Percentiles rank a stretch among this genome's conserved stretches.
These are phyloP conservation scores for Iris macrosiphon DNA, from an alignment of 106 monocot genomes.

Conservation along the genomic window DNA sequence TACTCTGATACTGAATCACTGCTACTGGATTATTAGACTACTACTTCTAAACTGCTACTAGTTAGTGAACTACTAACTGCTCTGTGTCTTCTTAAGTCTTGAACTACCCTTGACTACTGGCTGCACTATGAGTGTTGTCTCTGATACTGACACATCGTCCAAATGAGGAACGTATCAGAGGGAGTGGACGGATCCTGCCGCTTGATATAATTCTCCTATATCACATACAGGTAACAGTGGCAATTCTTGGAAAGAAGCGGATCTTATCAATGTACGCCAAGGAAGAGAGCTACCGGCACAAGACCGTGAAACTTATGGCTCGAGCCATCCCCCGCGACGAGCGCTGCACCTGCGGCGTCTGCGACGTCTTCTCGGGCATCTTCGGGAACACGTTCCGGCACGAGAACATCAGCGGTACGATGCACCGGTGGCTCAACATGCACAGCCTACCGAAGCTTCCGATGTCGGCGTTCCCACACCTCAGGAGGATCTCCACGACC, in stretches of 20 bases:
- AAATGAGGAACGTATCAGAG: too few species aligned
- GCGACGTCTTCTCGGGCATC: constrained; percentile 25
- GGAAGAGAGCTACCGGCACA: constrained; percentile 15
- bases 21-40: too few species aligned
- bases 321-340: constrained; percentile 15
- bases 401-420: constrained; percentile 11
- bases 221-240: constrained; percentile 21
- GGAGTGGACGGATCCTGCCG: too few species aligned
- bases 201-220: too few species aligned
- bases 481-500: constrained; percentile 19
- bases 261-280: constrained; percentile 13
- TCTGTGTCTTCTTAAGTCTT: too few species aligned
- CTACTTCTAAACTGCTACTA: too few species aligned
- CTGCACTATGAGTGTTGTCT: too few species aligned
- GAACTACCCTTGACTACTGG: too few species aligned
- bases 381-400: constrained; percentile 29
- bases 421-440: constrained; percentile 24
- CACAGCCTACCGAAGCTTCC: constrained; percentile 18
- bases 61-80: too few species aligned
- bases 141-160: too few species aligned
- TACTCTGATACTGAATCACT: too few species aligned
- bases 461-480: constrained; percentile 27
- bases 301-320: constrained; percentile 6
- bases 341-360: constrained; percentile 13
- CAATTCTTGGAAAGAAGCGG: constrained; percentile 19